Conservation (phyloP, 768 basidiomycete genomes). For the Hemileccinum impolitum region DNA sequence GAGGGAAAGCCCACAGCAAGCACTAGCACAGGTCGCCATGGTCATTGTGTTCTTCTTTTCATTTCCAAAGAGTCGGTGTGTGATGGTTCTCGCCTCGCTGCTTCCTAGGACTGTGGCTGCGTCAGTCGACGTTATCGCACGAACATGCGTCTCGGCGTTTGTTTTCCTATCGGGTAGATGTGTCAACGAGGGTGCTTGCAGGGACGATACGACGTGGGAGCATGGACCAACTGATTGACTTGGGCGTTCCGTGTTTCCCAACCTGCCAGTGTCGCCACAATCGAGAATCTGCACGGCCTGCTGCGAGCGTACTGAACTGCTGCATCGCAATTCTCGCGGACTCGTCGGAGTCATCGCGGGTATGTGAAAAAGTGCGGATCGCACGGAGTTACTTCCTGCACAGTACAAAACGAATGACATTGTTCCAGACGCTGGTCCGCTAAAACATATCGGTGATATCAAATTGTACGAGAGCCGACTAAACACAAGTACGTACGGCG, state of each 20-base stretch:
- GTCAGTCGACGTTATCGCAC: too few relatives aligned
- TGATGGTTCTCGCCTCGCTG: background rate
- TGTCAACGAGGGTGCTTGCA: too few relatives aligned
- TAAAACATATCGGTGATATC: conserved; percentile 18
- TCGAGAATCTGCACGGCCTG: too few relatives aligned
- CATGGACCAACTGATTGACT: background rate
- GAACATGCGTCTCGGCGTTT: too few relatives aligned
- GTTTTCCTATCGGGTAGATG: too few relatives aligned
- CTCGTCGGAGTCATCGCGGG: conserved; percentile 4
- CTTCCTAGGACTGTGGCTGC: background rate
- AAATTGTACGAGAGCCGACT: conserved; percentile 14
- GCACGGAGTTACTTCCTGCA: too few relatives aligned
- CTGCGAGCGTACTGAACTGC: too few relatives aligned
- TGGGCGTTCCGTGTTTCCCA: background rate
- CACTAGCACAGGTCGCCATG: too few relatives aligned
- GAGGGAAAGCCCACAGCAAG: too few relatives aligned
- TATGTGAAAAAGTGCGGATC: too few relatives aligned
- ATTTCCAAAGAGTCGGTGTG: too few relatives aligned
- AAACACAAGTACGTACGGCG: conserved; percentile 3
- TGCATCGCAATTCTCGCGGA: conserved; percentile 2
- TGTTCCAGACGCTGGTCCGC: conserved; percentile 9
- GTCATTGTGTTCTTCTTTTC: too few relatives aligned
- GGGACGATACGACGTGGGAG: background rate
- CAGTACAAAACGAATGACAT: conserved; percentile 14
- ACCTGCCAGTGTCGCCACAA: background rate